phyloP scores from a whole-genome alignment of 192 early-diverging fungal species.

The Coemansia sp. region DNA sequence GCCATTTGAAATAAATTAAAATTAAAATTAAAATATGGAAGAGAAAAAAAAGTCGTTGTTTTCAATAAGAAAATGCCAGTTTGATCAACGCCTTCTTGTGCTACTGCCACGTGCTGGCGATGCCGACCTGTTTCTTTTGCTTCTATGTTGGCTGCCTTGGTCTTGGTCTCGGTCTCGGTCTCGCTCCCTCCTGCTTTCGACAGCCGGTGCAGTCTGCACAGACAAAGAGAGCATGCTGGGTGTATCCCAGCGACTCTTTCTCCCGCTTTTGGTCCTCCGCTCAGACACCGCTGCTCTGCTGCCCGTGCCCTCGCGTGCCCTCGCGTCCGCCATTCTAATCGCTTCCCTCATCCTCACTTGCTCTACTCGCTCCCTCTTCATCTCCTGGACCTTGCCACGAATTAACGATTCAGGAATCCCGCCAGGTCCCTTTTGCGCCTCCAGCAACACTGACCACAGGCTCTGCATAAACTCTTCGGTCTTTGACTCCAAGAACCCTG shows the following conservation, averaged over 20 bases:
- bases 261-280: conserved; percentile 12
- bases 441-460: conserved; percentile 88
- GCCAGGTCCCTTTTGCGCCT: conserved; percentile 73
- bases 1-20: conserved; percentile 18
- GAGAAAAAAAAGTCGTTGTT: conserved; percentile 8
- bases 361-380: conserved; percentile 49
- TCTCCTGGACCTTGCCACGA: conserved; percentile 82
- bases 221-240: background rate
- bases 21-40: background rate
- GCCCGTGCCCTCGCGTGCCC: background rate
- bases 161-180: background rate
- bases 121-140: background rate
- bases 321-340: conserved; percentile 13
- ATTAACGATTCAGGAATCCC: conserved; percentile 87
- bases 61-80: too few relatives aligned
- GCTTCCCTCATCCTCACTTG: conserved; percentile 18
- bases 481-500: conserved; percentile 87
- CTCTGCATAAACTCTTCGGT: conserved; percentile 77
- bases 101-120: background rate
- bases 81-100: too few relatives aligned
- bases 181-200: background rate
- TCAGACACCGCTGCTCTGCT: background rate
- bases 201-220: background rate
- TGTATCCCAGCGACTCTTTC: conserved; percentile 31
- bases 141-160: background rate